A percentile compares a stretch with the other conserved stretches of the same genome.
phyloP scores from a whole-genome alignment of 2,329 filamentous ascomycete species.

The Arthrobotrys musiformis region DNA sequence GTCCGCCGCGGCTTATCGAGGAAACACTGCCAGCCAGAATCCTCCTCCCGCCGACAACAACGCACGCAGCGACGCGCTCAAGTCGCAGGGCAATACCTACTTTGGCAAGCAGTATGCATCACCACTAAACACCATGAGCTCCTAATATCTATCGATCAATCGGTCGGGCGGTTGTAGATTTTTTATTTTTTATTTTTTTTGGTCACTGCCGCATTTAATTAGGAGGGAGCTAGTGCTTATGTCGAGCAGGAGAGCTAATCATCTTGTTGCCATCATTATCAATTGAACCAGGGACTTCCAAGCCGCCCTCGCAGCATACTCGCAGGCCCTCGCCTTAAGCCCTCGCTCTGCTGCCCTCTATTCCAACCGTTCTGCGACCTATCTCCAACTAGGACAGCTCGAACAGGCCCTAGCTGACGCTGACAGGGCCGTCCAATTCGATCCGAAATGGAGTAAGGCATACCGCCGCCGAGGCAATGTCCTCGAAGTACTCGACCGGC shows the following conservation, averaged over 20 bases:
- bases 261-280: not conserved
- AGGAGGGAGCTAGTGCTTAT: not conserved
- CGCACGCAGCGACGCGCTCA: constrained; percentile 57
- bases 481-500: constrained; percentile 57
- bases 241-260: constrained; percentile 11
- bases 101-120: constrained; percentile 57
- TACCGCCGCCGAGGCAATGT: constrained; percentile 58
- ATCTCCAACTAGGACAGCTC: constrained; percentile 57
- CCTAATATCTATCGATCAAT: not conserved
- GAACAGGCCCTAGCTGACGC: constrained; percentile 58
- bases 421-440: constrained; percentile 57
- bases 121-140: not conserved
- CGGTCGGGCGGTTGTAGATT: not conserved
- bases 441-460: constrained; percentile 58
- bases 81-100: constrained; percentile 57
- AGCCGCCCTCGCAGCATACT: constrained; percentile 57
- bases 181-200: no score
- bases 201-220: no score
- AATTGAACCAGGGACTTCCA: constrained; percentile 57
- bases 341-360: constrained; percentile 57
- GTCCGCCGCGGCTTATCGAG: constrained; percentile 28
- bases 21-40: constrained; percentile 31
- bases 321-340: constrained; percentile 56
- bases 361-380: constrained; percentile 58
- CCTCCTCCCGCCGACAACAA: constrained; percentile 50